A percentile compares a stretch with the other conserved stretches of the same genome.
Conservation (phyloP, 1,139 yeast genomes). For the Sugiyamaella pinicola region DNA sequence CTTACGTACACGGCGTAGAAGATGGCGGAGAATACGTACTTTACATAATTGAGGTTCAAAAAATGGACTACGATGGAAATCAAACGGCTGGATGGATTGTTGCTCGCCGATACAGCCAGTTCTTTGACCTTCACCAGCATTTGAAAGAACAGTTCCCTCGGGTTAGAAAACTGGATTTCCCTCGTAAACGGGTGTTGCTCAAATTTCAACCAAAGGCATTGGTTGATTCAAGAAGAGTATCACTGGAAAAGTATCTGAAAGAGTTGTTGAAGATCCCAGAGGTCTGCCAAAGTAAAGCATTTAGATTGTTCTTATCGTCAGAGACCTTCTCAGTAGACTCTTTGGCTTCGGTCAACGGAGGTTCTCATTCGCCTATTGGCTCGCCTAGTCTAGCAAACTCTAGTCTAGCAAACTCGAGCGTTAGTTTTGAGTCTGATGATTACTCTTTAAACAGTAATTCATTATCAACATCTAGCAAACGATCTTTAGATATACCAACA, state of each 20-base stretch:
- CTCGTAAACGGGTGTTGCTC: constrained; percentile 65
- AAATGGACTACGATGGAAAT: constrained; percentile 48
- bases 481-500: background rate
- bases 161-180: constrained; percentile 58
- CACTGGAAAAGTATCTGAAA: constrained; percentile 64
- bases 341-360: constrained; percentile 6
- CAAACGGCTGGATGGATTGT: constrained; percentile 84
- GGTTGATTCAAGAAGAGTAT: constrained; percentile 63
- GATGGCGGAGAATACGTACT: constrained; percentile 64
- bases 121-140: constrained; percentile 69
- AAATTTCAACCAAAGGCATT: constrained; percentile 64
- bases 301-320: constrained; percentile 75
- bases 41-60: constrained; percentile 77
- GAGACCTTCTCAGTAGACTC: constrained; percentile 53
- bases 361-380: constrained; percentile 5
- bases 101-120: constrained; percentile 85
- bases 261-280: constrained; percentile 60
- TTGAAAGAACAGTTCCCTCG: constrained; percentile 56
- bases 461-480: background rate
- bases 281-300: constrained; percentile 72
- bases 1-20: constrained; percentile 56
- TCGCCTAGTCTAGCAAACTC: constrained; percentile 12
- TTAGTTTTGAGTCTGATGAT: constrained; percentile 18
- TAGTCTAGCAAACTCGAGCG: constrained; percentile 4
- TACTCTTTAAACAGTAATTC: background rate